Conservation (phyloP, 2,329 filamentous ascomycete genomes). For the Aspergillus sp. region DNA sequence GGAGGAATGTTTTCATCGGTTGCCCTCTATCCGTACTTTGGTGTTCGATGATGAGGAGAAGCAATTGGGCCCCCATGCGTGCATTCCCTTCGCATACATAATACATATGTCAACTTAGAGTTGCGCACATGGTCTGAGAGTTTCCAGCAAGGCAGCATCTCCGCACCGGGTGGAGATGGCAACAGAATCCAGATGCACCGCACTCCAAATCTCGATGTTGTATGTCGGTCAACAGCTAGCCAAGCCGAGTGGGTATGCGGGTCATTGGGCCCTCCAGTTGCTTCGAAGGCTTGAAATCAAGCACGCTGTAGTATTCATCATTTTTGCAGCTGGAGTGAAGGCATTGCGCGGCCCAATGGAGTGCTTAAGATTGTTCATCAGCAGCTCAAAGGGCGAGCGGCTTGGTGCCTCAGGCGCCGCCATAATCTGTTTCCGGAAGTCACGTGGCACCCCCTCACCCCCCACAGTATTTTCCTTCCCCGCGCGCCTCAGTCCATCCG, state of each 20-base stretch:
- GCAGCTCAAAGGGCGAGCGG: neutral
- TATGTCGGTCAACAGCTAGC: neutral
- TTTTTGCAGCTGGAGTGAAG: neutral
- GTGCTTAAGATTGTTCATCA: neutral
- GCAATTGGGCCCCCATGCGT: neutral
- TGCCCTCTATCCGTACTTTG: neutral
- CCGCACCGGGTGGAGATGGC: slow-evolving; percentile 22
- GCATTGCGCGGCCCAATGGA: neutral
- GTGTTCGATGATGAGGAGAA: neutral
- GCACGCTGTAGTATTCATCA: neutral
- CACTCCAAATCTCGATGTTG: neutral
- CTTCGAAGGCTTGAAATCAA: neutral
- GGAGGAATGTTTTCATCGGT: neutral
- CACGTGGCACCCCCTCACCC: slow-evolving; percentile 29
- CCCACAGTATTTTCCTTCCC: slow-evolving; percentile 41
- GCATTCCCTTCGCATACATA: neutral
- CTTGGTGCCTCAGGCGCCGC: neutral
- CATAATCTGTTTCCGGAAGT: neutral
- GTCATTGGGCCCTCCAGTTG: neutral
- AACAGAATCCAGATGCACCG: neutral
- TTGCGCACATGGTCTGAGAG: neutral
- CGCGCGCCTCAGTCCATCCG: slow-evolving; percentile 30
- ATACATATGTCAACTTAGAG: neutral
- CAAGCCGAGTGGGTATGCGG: neutral
- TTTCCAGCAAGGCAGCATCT: slow-evolving; percentile 14